Evolutionary conservation across 305 asterid species (phyloP), one percentile per base, ranked within the genome.

Genomic region (Fraxinus ornus): DNA sequence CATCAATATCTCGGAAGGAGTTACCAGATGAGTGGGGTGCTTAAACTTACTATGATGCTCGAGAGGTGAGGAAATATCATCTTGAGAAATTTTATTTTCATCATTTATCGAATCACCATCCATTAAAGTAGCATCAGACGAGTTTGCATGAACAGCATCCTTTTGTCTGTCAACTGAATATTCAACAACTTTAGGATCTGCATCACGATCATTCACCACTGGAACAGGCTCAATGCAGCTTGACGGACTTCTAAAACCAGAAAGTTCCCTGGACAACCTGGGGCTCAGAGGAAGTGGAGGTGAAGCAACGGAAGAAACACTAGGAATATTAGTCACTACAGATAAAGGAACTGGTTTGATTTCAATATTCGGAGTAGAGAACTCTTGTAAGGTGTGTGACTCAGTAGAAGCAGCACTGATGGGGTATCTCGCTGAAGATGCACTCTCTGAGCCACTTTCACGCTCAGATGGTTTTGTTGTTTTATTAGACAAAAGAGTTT

Each of bases 21-120:
- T 95, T 57, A 95, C 97, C 86, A 95, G 87, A 89, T 95, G 98
- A 80, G 98, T 95, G 47, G 98, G 98, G 89, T 91, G 97, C 91
- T 90, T 92, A 89, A 92, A 94, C 88, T 94, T 93, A 55, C 89
- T 83, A 33, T 86, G 89, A 83, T 90, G 88, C 74, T 83, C 91
- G 80, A 85, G 90, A 78, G 90, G 84, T n/a, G 88, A 73, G 75
- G 98, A 79, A 64, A 88, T 86, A 86, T 92, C 98, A 71, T 89
- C 92, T 78, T 86, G 90, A 79, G 91, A 82, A 83, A 76, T 85
- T 66, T 88, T 92, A 78, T 30, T 89, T 37, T 89, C 97, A 83
- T 90, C 93, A 79, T 66, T 88, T 76, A 85, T 87, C 2, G 85
- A 86, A 82, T 89, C 94, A 82, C 78, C 91, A 83, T 90, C 93